Evolutionary conservation across 768 basidiomycete genomes (phyloP).

Genomic region (Butyriboletus loyo): DNA sequence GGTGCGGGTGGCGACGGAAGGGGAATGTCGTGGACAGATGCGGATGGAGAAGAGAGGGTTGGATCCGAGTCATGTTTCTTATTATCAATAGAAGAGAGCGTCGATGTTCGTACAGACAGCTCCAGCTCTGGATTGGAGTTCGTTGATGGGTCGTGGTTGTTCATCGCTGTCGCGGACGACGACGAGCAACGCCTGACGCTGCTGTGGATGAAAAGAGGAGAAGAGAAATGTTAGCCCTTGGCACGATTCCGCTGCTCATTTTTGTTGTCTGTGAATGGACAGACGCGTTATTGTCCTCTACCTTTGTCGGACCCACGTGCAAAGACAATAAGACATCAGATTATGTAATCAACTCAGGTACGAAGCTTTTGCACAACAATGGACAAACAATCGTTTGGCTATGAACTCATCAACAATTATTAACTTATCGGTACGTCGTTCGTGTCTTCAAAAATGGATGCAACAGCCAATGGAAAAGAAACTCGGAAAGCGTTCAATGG

Average conservation of each 20-base stretch:
- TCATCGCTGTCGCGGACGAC: slow-evolving; percentile 33
- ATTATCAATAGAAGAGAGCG: slow-evolving; percentile 18
- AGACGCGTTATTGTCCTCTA: slow-evolving; percentile 17
- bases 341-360: slow-evolving; percentile 15
- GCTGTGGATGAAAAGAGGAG: slow-evolving; percentile 7
- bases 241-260: slow-evolving; percentile 1
- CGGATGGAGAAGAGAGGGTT: slow-evolving; percentile 7
- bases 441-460: not conserved
- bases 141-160: slow-evolving; percentile 25
- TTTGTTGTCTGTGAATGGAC: slow-evolving; percentile 23
- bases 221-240: slow-evolving; percentile 8
- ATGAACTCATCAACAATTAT: no score
- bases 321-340: slow-evolving; percentile 24
- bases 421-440: not conserved
- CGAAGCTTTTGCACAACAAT: slow-evolving; percentile 23
- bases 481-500: not conserved
- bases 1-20: slow-evolving; percentile 39
- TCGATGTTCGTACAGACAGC: slow-evolving; percentile 19
- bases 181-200: slow-evolving; percentile 17
- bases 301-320: slow-evolving; percentile 11
- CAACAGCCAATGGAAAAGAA: not conserved
- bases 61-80: slow-evolving; percentile 11
- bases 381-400: slow-evolving; percentile 13
- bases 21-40: slow-evolving; percentile 17
- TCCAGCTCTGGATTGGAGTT: slow-evolving; percentile 12